Conservation (phyloP, 1,284 basidiomycete species). For the Ceratorhiza oryzae-sativae region DNA sequence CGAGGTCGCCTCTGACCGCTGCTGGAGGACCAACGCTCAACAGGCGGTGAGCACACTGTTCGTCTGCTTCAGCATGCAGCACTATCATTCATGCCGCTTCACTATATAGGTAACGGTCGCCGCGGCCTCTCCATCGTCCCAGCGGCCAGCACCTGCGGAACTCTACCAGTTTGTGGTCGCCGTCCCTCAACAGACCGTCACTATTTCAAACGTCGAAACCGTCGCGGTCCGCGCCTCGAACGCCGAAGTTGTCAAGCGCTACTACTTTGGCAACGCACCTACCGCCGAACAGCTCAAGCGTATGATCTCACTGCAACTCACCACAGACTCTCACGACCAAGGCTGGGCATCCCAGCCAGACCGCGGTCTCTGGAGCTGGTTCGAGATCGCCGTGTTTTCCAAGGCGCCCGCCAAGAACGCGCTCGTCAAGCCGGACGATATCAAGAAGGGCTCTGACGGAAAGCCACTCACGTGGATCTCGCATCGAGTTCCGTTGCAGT, state of each 20-base stretch:
- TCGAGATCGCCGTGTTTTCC: slow-evolving; percentile 29
- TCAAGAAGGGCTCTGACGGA: neutral
- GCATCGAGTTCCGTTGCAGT: neutral
- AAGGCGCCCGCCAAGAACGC: neutral
- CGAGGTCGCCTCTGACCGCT: neutral
- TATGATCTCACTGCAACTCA: slow-evolving; percentile 21
- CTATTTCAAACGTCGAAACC: neutral
- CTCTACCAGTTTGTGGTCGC: neutral
- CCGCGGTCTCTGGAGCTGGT: slow-evolving; percentile 40
- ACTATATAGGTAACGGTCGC: neutral
- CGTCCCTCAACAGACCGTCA: neutral
- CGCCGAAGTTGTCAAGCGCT: neutral
- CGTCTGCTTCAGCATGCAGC: neutral
- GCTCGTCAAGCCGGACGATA: neutral
- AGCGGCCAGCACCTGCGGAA: too few species aligned
- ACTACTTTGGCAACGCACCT: neutral
- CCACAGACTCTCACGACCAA: slow-evolving; percentile 37
- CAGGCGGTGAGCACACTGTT: neutral
- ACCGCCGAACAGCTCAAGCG: neutral
- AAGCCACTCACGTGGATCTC: slow-evolving; percentile 3
- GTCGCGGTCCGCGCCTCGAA: neutral
- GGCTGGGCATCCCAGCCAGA: slow-evolving; percentile 25
- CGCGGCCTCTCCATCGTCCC: too few species aligned
- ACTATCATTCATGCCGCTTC: too few species aligned
- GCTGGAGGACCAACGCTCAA: neutral